Evolutionary conservation across 1,139 yeast species (phyloP), one percentile per base, ranked within the genome.

Genomic region (Suhomyces atakaporum): DNA sequence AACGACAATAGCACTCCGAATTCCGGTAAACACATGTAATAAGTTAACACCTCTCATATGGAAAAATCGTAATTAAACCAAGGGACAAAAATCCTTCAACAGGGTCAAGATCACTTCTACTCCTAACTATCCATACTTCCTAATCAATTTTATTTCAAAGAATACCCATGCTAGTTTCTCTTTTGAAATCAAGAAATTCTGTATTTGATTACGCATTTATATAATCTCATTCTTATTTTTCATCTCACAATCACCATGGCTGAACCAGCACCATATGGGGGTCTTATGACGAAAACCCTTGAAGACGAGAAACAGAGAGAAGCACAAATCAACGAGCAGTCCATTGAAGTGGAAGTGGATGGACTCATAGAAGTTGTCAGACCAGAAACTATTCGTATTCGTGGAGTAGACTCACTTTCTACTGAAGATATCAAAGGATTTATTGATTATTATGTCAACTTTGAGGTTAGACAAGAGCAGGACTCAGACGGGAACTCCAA

Each of bases 321-420:
- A 35, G 53, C 53, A 10, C 53, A 51, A 33, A 54, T 69, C 33
- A 49, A 63, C 35, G 51, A 57, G 39, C 72, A 69, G 43, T 53
- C 62, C 20, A 58, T 67, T 10, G 66, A 65, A 29, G 63, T 71
- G n/a, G 46, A 39, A 2, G 56, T 60, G 24, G 56, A 66, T 35
- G 65, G 67, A n/a, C 43, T 45, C 29, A 45, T 59, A 7, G 59
- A 57, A 24, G 45, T 45, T 4, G 50, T 63, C 13, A 56, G 79
- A 33, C 75, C 77, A 7, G 79, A 77, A 32, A 75, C 84, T 0
- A 46, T 84, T 16, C 68, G 63, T 38, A 44, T 84, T 3, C 56
- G 63, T 33, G 94, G 94, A 13, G 92, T 84, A 2, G 88, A 84
- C 45, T 78, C 73, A 35, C 63, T 84, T 43, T 75, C 84, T 27